Percentiles rank a stretch among this genome's conserved stretches.
Conservation (phyloP, 345 rosid species). For the Litchi chinensis region DNA sequence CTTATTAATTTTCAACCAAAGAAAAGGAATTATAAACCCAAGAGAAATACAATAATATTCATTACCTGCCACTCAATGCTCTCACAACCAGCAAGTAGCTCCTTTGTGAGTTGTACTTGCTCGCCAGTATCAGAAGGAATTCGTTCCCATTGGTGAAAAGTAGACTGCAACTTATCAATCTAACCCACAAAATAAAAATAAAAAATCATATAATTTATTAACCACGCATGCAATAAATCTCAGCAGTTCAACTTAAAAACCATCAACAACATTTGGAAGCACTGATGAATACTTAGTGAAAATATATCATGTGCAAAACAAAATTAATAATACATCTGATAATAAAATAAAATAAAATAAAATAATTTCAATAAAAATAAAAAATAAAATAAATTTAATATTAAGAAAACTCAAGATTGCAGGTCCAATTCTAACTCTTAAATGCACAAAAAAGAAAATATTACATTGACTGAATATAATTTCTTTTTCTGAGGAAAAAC, state of each 20-base stretch:
- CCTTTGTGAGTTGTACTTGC: conserved; percentile 61
- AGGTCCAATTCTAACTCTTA: neutral
- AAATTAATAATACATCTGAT: neutral
- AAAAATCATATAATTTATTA: conserved; percentile 6
- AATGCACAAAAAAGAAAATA: neutral
- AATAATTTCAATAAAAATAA: no score
- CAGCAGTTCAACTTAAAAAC: neutral
- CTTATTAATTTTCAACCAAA: neutral
- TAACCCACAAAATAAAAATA: conserved; percentile 26
- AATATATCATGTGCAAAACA: neutral
- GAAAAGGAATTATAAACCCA: neutral
- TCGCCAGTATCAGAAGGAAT: conserved; percentile 60
- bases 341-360: no score
- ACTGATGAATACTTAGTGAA: neutral
- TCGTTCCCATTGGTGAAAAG: conserved; percentile 89
- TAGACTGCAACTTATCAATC: conserved; percentile 91
- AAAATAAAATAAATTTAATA: neutral
- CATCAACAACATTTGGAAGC: neutral
- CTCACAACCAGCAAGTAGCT: conserved; percentile 73
- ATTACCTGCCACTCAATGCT: conserved; percentile 98
- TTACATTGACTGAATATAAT: neutral
- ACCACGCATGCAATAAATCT: neutral
- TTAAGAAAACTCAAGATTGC: neutral
- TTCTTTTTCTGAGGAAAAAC: conserved; percentile 21
- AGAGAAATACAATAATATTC: conserved; percentile 3